A percentile compares a stretch with the other conserved stretches of the same genome.
Evolutionary conservation across 225 moss, liverwort and hornwort species (phyloP).

Genomic region (Anthoceros angustus): DNA sequence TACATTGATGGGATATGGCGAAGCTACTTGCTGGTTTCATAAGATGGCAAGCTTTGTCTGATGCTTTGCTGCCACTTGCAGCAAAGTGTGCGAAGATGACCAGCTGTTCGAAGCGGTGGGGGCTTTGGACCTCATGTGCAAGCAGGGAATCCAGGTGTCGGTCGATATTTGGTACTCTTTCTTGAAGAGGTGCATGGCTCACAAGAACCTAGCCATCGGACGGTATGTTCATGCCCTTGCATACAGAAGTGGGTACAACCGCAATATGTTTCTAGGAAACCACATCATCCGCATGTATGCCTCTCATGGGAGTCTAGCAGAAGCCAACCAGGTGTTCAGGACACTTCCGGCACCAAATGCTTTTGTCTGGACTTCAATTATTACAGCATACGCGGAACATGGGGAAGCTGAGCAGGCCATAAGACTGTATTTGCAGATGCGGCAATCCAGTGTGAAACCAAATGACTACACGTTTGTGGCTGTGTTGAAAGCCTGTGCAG

Average conservation of each 20-base stretch:
- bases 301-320: neutral
- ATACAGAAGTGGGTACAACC: neutral
- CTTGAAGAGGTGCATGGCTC: neutral
- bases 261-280: neutral
- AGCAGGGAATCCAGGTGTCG: neutral
- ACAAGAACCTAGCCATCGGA: neutral
- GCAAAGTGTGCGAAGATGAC: neutral
- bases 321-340: neutral
- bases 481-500: neutral
- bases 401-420: slow-evolving; percentile 1
- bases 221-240: neutral
- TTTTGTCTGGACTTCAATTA: neutral
- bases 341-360: neutral
- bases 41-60: neutral
- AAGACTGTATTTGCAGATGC: neutral
- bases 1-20: too few species aligned
- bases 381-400: neutral
- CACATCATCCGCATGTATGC: neutral
- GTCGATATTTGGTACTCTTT: neutral
- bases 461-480: neutral
- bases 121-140: neutral
- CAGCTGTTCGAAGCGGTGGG: neutral
- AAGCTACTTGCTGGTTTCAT: neutral
- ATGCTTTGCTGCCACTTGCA: neutral
- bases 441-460: neutral